These are phyloP conservation scores for Diaporthe eres DNA, from an alignment of 2,329 filamentous ascomycete genomes.

Conservation along the genomic window DNA sequence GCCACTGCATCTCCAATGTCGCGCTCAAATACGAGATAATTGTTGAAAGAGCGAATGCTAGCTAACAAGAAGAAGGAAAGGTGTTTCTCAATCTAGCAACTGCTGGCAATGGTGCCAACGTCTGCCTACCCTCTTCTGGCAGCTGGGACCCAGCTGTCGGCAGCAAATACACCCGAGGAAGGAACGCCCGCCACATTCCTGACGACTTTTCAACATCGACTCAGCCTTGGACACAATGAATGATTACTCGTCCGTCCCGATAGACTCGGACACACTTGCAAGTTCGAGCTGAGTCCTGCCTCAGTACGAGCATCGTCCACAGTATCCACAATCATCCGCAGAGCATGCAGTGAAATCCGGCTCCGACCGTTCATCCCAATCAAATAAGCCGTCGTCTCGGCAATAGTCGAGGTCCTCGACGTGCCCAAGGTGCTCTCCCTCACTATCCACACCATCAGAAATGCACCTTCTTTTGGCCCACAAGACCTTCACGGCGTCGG, in stretches of 20 bases:
- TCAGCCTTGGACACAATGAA: neutral
- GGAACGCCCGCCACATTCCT: neutral
- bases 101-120: neutral
- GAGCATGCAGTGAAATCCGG: slow-evolving; percentile 46
- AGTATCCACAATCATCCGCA: slow-evolving; percentile 45
- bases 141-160: slow-evolving; percentile 13
- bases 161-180: neutral
- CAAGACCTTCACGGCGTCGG: slow-evolving; percentile 45
- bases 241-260: neutral
- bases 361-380: slow-evolving; percentile 31
- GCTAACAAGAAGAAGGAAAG: neutral
- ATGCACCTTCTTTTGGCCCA: slow-evolving; percentile 43
- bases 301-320: slow-evolving; percentile 46
- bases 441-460: neutral
- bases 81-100: neutral
- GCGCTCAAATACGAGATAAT: neutral
- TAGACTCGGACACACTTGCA: neutral
- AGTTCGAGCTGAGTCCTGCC: neutral
- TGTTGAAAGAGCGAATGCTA: neutral
- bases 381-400: neutral
- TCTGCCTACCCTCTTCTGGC: neutral
- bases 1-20: neutral
- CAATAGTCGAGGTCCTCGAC: neutral
- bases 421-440: neutral
- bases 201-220: neutral